Percentiles rank a stretch among this genome's conserved stretches.
phyloP scores from a whole-genome alignment of 2,329 filamentous ascomycete species.

The Neopestalotiopsis rosae region DNA sequence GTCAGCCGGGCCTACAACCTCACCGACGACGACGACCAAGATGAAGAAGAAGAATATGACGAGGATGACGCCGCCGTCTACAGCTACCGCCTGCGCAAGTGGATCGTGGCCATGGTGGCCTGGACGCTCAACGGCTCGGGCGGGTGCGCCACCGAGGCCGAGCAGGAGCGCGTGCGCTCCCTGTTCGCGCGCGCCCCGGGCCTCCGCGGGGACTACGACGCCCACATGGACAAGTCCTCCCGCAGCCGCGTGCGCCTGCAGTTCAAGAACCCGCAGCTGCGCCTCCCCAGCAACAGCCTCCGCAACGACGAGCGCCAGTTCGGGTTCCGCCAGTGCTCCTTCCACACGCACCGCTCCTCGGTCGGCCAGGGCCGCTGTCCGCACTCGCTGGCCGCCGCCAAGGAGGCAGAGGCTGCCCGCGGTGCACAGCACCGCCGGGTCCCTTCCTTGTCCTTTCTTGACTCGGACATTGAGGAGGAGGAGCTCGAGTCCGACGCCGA shows the following conservation, averaged over 20 bases:
- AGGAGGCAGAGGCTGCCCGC: neutral
- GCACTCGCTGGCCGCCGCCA: constrained; percentile 34
- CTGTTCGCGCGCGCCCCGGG: constrained; percentile 51
- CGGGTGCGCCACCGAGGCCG: constrained; percentile 40
- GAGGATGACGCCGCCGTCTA: neutral
- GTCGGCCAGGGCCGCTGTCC: constrained; percentile 62
- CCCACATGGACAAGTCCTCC: constrained; percentile 58
- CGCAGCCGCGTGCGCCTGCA: constrained; percentile 55
- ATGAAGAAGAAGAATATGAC: too few species aligned
- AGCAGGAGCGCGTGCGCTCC: constrained; percentile 43
- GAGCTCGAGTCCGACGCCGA: constrained; percentile 9
- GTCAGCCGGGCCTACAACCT: constrained; percentile 59
- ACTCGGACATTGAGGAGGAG: constrained; percentile 15
- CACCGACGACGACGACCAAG: constrained; percentile 42
- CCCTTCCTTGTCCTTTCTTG: neutral
- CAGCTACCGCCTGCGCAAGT: constrained; percentile 59
- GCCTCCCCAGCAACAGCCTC: constrained; percentile 60
- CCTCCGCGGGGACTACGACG: constrained; percentile 55
- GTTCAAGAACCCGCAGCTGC: constrained; percentile 66
- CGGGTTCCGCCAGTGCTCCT: constrained; percentile 66
- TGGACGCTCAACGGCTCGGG: constrained; percentile 57
- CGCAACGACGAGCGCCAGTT: constrained; percentile 62
- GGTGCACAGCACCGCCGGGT: neutral
- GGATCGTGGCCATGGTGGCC: constrained; percentile 66
- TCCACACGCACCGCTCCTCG: constrained; percentile 61